Conservation (phyloP, 2,329 filamentous ascomycete genomes). For the Colletotrichum tropicale region DNA sequence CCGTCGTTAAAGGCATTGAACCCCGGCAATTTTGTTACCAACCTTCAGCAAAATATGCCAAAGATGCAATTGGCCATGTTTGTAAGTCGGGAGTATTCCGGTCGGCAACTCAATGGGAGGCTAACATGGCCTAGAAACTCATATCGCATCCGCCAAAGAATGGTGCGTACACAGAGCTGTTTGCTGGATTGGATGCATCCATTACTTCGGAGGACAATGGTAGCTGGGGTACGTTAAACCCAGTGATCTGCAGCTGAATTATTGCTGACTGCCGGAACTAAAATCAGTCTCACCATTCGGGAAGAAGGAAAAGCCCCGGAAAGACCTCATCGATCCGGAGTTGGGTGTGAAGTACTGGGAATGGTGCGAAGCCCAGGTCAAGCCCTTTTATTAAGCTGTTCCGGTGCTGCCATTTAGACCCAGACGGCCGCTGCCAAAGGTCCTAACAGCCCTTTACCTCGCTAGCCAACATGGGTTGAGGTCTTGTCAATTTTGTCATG, state of each 20-base stretch:
- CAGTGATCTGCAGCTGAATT: fast-evolving
- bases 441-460: not conserved
- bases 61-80: not conserved
- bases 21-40: not conserved
- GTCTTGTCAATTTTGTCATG: not conserved
- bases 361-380: not conserved
- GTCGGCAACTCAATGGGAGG: fast-evolving
- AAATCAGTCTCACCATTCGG: not conserved
- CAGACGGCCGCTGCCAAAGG: fast-evolving
- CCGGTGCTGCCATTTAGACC: fast-evolving
- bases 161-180: not conserved
- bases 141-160: not conserved
- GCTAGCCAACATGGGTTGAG: not conserved
- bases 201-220: not conserved
- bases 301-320: not conserved
- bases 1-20: not conserved
- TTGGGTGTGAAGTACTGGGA: fast-evolving
- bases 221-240: not conserved
- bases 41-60: not conserved
- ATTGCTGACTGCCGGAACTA: not conserved
- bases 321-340: not conserved
- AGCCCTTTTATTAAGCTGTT: not conserved
- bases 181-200: not conserved
- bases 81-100: not conserved
- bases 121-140: not conserved